Base-by-base conservation (phyloP, 1,139 yeast species). In the Pichia inconspicua region DNA sequence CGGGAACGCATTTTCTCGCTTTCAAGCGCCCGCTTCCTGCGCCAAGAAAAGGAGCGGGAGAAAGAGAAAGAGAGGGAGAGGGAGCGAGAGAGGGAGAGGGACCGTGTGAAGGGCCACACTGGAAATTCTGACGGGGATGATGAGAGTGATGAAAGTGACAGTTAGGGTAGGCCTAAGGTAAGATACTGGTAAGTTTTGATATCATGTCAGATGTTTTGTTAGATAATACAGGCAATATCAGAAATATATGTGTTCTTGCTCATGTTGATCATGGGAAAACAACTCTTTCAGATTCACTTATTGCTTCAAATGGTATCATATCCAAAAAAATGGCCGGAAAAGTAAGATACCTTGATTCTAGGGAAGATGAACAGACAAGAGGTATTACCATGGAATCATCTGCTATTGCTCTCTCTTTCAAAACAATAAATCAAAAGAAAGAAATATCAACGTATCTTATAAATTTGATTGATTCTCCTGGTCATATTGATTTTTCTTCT, bases 211-310 rank as follows among this genome's bases (percentile, higher is more conserved):
- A 75, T 44, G 68, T 77, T 51, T 69, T 90, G 28, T 97, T 92
- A 65, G 72, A 72, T 55, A 77, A 82, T 54, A 82, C 96, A 1
- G 69, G 75, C 11, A 70, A 79, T 52, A 80, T 92, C 35, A 73
- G 98, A 51, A 94, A 94, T 66, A 88, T 94, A 42, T 94, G 98
- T 66, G 89, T 94, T 53, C 72, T 94, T 47, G 99, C 99, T 1
- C 99, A 94, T 67, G 98, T 94, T 32, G 99, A 94, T 64, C 99
- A 94, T 64, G 99, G 99, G 40, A 94, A 92, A 68, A 94, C 99
- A 0, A 87, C 97, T 2, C 71, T 94, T 42, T 85, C 96, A 47
- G 99, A 94, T 66, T 86, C 96, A 8, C 71, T 94, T 46, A 69
- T 94, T 45, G 97, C 98, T 30, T 84, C 96, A 45, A 94, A 94